Base-by-base conservation (phyloP, 2,329 filamentous ascomycete species). In the Mollisia scopiformis region DNA sequence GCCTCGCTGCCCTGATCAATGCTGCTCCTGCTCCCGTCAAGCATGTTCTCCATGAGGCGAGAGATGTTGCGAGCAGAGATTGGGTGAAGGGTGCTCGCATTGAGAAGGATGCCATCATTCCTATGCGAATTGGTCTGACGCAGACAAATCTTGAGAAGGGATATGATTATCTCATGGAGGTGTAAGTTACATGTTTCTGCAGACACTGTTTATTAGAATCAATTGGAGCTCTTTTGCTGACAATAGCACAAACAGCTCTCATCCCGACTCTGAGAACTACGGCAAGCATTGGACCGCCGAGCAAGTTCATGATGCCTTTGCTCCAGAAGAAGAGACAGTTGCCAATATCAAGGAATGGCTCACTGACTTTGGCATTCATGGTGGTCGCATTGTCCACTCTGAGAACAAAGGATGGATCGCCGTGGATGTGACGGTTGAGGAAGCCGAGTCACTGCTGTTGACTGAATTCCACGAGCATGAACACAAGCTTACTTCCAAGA, bases 401-500 rank as follows among this genome's bases (percentile, higher is more conserved):
- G 75, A 81, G 1, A 81, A 83, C 49, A 82, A 81, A 67, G 84
- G 86, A 65, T 86, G 83, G 81, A 79, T 87, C 61, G 78, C 77
- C 6, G 75, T 85, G 2, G 74, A 78, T 47, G 72, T 86, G 8
- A 81, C 84, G 1, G 77, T 86, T 31, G 73, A 77, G 51, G 71
- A 77, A 55, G 78, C 80, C 1, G 84, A 87, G 68, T 73, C 74
- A 31, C 78, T 87, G 6, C 76, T 87, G 19, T 71, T 80, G 55
- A 81, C 81, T 5, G 75, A 78, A 55, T 83, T 82, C 69, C 76
- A 77, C 59, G 75, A 80, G 63, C 87, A 81, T 73, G 74, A 80
- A 69, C 82, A 84, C 65, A 71, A 73, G 25, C 79, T 84, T 66
- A 84, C 83, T 14, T 71, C 77, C 1, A 71, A 77, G 6, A 69